Conservation (phyloP, 495 filamentous ascomycete species). For the Chaetomium cochliodes region DNA sequence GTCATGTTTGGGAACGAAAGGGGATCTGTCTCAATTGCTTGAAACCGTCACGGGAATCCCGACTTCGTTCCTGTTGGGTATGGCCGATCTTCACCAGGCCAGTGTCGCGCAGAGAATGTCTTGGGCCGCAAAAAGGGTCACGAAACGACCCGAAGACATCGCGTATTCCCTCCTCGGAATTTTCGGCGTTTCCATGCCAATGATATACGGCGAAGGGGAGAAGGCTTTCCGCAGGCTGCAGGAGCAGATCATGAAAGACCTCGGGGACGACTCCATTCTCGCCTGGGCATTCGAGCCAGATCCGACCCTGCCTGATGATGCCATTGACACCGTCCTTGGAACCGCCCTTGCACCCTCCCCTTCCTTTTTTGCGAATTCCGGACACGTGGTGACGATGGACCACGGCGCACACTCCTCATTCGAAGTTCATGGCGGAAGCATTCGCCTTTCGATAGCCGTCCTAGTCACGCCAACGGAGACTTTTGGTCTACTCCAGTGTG, state of each 20-base stretch:
- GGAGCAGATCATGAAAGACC: constrained; percentile 33
- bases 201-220: constrained; percentile 40
- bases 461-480: background rate
- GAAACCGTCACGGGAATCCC: constrained; percentile 33
- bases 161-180: constrained; percentile 43
- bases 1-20: constrained; percentile 32
- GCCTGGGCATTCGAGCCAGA: constrained; percentile 10
- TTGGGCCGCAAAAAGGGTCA: constrained; percentile 36
- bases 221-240: constrained; percentile 39
- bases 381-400: background rate
- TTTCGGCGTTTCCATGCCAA: constrained; percentile 40
- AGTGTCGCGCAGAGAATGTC: constrained; percentile 40
- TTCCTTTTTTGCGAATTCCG: constrained; percentile 4
- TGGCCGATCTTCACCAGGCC: background rate
- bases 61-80: constrained; percentile 5
- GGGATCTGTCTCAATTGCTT: constrained; percentile 1
- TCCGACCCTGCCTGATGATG: no score
- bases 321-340: background rate
- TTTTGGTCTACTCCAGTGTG: constrained; percentile 12
- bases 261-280: constrained; percentile 36
- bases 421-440: background rate
- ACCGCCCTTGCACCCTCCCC: constrained; percentile 11
- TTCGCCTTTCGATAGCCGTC: constrained; percentile 9
- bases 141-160: constrained; percentile 35
- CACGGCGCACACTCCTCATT: background rate